Percentiles rank a stretch among this genome's conserved stretches.
These are phyloP conservation scores for Blepharisma undulans DNA, from an alignment of 169 alveolate genomes.

Conservation along the genomic window DNA sequence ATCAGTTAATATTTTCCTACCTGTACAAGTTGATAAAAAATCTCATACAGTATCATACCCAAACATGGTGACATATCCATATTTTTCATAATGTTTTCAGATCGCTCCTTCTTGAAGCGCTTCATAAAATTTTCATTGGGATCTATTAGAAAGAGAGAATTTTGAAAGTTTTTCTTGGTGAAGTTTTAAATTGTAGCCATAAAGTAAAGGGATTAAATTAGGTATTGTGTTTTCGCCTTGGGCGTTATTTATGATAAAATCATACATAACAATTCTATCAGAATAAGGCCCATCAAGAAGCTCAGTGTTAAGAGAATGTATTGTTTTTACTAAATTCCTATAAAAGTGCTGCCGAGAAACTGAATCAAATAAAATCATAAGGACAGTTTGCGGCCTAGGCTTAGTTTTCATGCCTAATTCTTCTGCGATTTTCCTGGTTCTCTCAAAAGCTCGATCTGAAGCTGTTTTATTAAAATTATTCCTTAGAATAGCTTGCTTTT, in stretches of 20 bases:
- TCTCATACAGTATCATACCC: slow-evolving; percentile 36
- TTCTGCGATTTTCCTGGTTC: not conserved
- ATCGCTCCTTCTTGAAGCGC: slow-evolving; percentile 10
- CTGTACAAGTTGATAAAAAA: not conserved
- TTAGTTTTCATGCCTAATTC: not conserved
- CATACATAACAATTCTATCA: not conserved
- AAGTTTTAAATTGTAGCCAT: not conserved
- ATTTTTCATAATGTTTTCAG: not conserved
- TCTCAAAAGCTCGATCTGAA: not conserved
- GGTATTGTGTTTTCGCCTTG: slow-evolving; percentile 33
- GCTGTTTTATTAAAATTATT: slow-evolving; percentile 11
- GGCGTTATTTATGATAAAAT: not conserved
- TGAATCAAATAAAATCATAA: slow-evolving; percentile 1
- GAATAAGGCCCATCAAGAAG: not conserved
- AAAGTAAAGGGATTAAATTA: slow-evolving; percentile 22
- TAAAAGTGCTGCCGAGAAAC: slow-evolving; percentile 26
- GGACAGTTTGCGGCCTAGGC: slow-evolving; percentile 4
- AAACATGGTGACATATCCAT: slow-evolving; percentile 35
- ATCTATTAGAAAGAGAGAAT: not conserved
- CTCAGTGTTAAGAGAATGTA: not conserved
- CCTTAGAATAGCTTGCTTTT: not conserved
- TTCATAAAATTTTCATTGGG: not conserved
- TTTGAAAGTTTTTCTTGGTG: not conserved
- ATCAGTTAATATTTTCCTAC: slow-evolving; percentile 18
- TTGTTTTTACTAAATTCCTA: slow-evolving; percentile 6